These are phyloP conservation scores for Didymella segeticola DNA, from an alignment of 2,329 filamentous ascomycete species.

Conservation along the genomic window DNA sequence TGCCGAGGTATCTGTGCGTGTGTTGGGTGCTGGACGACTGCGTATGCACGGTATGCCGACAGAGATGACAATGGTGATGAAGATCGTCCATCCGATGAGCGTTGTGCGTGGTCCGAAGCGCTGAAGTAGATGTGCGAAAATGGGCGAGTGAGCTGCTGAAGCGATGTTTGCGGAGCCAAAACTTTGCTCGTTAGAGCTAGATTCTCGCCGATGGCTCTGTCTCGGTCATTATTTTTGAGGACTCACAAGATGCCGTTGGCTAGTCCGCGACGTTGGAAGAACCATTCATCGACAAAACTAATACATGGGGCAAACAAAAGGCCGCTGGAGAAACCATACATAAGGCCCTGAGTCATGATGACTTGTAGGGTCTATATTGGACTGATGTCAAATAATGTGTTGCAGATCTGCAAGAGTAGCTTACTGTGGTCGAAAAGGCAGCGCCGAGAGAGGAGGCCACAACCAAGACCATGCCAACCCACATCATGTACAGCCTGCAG, in stretches of 20 bases:
- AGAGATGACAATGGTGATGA: not conserved
- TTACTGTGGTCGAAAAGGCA: conserved; percentile 1
- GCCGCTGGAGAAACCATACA: conserved; percentile 1
- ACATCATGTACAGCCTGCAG: not conserved
- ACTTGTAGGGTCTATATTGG: not conserved
- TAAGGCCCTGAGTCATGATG: conserved; percentile 1
- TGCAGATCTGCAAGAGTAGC: not conserved
- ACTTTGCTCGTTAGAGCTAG: not conserved
- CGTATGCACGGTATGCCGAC: not conserved
- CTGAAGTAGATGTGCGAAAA: not conserved
- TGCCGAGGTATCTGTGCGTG: not conserved
- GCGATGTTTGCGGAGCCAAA: conserved; percentile 2
- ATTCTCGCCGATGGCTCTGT: not conserved
- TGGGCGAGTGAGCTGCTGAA: conserved; percentile 1
- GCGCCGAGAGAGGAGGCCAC: not conserved
- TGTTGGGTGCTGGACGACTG: not conserved
- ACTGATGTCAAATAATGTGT: not conserved
- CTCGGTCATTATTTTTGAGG: not conserved
- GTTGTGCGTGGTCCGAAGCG: not conserved
- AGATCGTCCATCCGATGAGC: not conserved
- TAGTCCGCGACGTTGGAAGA: not conserved
- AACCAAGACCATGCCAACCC: conserved; percentile 1
- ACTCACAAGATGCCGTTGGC: conserved; percentile 3
- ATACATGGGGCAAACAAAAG: conserved; percentile 1
- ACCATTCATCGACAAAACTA: conserved; percentile 5